Base-by-base conservation (phyloP, 305 asterid genomes). In the Fraxinus ornus region DNA sequence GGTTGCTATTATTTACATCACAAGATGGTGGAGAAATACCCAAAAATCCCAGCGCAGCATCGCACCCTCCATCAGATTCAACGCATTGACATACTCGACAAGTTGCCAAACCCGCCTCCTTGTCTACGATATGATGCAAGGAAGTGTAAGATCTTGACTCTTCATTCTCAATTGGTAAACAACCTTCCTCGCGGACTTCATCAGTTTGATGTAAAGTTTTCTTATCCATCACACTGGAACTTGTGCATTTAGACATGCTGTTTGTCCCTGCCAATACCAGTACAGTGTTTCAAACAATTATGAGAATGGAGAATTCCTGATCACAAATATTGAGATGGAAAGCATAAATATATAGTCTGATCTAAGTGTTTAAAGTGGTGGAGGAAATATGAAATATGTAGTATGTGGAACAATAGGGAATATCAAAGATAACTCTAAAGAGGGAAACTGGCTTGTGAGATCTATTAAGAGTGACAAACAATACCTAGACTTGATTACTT, bases 11-110 rank as follows among this genome's bases (percentile, higher is more conserved):
- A 74, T 52, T 77, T 83, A 82, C 83, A 75, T 76, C 85, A 74
- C 82, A 79, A 78, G 78, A 73, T 30, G 95, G 97, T 76, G 97
- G 95, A 83, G 83, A 84, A 57, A 95, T 88, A 85, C 93, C 94
- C 88, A 93, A 85, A 83, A 92, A 91, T 80, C 89, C 95, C 79
- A 93, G 87, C 21, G 97, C 97, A 75, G 84, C 80, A 86, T 88
- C 91, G 55, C 98, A 97, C 89, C 86, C 90, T 89, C 92, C 90
- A 84, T 95, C 97, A 64, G 95, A 88, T 84, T 93, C 98, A 68
- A 78, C 80, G 70, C 98, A 95, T 24, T 95, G 98, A 86, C 98
- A 95, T 84, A 95, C 98, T 78, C 98, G 90, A 89, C 98, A 95
- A 76, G 95, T 85, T 32, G 84, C 79, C 39, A 83, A 60, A 75